Evolutionary conservation across 495 filamentous ascomycete species (phyloP), one percentile per base, ranked within the genome.

Genomic region (Amniculicola lignicola): DNA sequence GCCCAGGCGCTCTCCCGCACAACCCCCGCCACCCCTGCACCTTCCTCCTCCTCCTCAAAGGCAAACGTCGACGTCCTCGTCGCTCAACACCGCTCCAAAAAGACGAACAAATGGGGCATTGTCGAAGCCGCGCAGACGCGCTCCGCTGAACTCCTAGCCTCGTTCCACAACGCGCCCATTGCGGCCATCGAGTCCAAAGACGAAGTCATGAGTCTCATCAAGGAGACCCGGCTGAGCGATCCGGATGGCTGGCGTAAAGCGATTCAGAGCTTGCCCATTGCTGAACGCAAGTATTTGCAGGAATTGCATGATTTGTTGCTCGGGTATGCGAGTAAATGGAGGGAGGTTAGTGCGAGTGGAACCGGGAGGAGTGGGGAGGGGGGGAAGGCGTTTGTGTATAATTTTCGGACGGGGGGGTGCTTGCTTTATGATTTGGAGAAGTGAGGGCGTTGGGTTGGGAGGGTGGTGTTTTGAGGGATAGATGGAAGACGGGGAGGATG

Each of bases 151-250:
- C 60, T 64, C 14, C 49, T 71, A 16, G 81, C 64, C 73, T 87
- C 42, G 74, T 86, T 37, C 79, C 84, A 57, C 74, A 77, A 84
- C 52, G 86, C 85, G 11, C 90, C 90, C 0, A 86, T 96, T 62
- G 82, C 83, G 7, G 93, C 92, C 15, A 84, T 98, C 43, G 93
- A 98, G 69, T 88, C 86, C 1, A 84, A 84, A 38, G 91, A 96
- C 73, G 81, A 84, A 9, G 77, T 95, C n/a, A 78, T 98, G 39
- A 87, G 94, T 25, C 73, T 83, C 29, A 87, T 98, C 35, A 77
- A 80, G 14, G 77, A 81, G 16, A 93, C 90, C 11, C 74, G 82
- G 16, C 77, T 96, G 9, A 83, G 81, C 0, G 91, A 96, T 59
- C 70, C 85, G 14, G 93, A 97, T 59, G 86, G 83, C 61, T 98